phyloP scores from a whole-genome alignment of 176 grass and related monocot genomes.

The Elaeis guineensis region DNA sequence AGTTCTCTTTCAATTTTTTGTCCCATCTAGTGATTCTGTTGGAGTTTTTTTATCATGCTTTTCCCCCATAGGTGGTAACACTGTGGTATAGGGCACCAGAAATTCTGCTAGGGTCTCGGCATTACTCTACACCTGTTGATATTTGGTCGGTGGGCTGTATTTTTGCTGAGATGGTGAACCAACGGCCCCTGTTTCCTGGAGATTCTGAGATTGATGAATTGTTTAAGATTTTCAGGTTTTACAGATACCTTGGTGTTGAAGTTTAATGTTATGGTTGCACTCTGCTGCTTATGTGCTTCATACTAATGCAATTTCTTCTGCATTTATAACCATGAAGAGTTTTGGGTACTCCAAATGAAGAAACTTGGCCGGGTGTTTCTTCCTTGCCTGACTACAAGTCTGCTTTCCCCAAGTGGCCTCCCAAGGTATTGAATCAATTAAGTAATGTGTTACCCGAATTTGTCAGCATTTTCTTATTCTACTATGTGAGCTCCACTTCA shows the following conservation, averaged over 20 bases:
- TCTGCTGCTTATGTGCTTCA: not conserved
- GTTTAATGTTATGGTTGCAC: slow-evolving; percentile 9
- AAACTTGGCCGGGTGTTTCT: slow-evolving; percentile 72
- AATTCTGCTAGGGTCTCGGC: slow-evolving; percentile 76
- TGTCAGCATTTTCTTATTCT: too few relatives aligned
- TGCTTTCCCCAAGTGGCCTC: slow-evolving; percentile 68
- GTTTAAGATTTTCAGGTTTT: slow-evolving; percentile 93
- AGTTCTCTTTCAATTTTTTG: too few relatives aligned
- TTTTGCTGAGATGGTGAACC: slow-evolving; percentile 95
- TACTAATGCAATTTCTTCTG: slow-evolving; percentile 1
- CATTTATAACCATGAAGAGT: slow-evolving; percentile 30
- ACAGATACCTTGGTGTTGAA: slow-evolving; percentile 4
- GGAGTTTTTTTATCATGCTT: not conserved
- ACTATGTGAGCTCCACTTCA: too few relatives aligned
- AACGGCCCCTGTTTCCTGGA: slow-evolving; percentile 73
- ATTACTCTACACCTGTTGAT: slow-evolving; percentile 93
- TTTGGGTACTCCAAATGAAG: slow-evolving; percentile 78
- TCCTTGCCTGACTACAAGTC: slow-evolving; percentile 84
- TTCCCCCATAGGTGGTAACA: slow-evolving; percentile 67
- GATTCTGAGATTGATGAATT: slow-evolving; percentile 94
- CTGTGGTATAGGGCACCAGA: slow-evolving; percentile 94
- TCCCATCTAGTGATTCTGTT: too few relatives aligned
- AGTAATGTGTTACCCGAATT: too few relatives aligned
- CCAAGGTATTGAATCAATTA: slow-evolving; percentile 34
- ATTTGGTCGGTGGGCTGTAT: slow-evolving; percentile 95